Base-by-base conservation (phyloP, 768 basidiomycete genomes). In the Galerina marginata region DNA sequence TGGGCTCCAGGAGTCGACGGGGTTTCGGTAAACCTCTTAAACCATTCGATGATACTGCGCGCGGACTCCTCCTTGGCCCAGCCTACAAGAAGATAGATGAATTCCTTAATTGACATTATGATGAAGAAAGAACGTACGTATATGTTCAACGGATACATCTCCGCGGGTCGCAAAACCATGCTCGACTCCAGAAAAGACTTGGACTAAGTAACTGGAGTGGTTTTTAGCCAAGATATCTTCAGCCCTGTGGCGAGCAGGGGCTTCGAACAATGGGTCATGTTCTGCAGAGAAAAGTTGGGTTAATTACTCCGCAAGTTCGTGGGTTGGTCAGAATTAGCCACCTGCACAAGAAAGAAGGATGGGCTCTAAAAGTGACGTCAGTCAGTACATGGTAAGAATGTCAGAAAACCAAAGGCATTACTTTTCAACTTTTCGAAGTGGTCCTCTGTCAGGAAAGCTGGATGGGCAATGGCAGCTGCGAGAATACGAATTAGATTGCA, bases 41-140 rank as follows among this genome's bases (percentile, higher is more conserved):
- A 86, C 84, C 86, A 87, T 2, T 67, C 68, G 26, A 82, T 69
- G 46, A 85, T 74, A 38, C 80, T 78, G 2, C 79, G 75, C 2
- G 85, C 85, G 7, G 83, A 82, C 55, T 86, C 81, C 64, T 87
- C 86, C 62, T 86, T 86, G 0, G 83, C 84, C 81, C 85, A 87
- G 15, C 84, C 86, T 87, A 20, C 29, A 53, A 26, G 36, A n/a
- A 43, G 11, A 33, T 54, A n/a, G 15, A 46, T 20, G 25, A 56
- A 10, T 33, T 16, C 10, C 33, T 16, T 16, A 20, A 20, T 2
- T 3, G 33, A 43, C 3, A 44, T 45, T 2, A 42, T 48, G 9
- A 37, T 15, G 11, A 9, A 33, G n/a, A 16, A 12, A 58, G 23
- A 3, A 74, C 76, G 62, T 60, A 79, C 82, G 75, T 4, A 65